phyloP scores from a whole-genome alignment of 2,329 filamentous ascomycete genomes.

The Claviceps humidiphila region DNA sequence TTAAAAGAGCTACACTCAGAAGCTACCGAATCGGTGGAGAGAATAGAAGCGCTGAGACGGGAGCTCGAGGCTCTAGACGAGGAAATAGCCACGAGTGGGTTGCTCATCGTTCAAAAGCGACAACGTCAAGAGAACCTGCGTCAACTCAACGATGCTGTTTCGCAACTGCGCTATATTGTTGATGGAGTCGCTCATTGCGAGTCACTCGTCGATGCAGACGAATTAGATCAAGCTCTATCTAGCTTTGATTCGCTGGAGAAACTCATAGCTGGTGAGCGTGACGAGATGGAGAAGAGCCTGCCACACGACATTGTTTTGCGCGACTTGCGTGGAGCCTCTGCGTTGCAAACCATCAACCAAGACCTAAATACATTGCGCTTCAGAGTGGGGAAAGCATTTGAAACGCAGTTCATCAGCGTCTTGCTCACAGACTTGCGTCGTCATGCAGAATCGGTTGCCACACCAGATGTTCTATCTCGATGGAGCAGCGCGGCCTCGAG shows the following conservation, averaged over 20 bases:
- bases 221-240: conserved; percentile 67
- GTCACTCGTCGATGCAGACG: conserved; percentile 65
- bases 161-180: conserved; percentile 70
- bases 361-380: conserved; percentile 65
- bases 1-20: conserved; percentile 84
- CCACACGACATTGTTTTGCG: conserved; percentile 29
- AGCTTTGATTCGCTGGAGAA: conserved; percentile 66
- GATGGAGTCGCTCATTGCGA: conserved; percentile 66
- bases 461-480: conserved; percentile 62
- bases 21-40: conserved; percentile 76
- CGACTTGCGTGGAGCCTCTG: conserved; percentile 65
- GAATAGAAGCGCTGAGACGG: conserved; percentile 67
- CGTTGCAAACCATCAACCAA: conserved; percentile 64
- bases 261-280: conserved; percentile 61
- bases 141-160: conserved; percentile 68
- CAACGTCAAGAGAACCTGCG: conserved; percentile 72
- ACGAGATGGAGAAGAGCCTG: conserved; percentile 20
- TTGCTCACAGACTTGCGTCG: conserved; percentile 66
- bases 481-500: conserved; percentile 72
- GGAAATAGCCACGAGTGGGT: conserved; percentile 72
- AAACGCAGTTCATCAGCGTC: conserved; percentile 63
- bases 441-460: conserved; percentile 64
- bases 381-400: conserved; percentile 77
- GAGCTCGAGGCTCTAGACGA: conserved; percentile 72
- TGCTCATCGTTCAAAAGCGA: conserved; percentile 76